phyloP scores from a whole-genome alignment of 371 early-diverging fungal genomes.

The Nosema granulosis region DNA sequence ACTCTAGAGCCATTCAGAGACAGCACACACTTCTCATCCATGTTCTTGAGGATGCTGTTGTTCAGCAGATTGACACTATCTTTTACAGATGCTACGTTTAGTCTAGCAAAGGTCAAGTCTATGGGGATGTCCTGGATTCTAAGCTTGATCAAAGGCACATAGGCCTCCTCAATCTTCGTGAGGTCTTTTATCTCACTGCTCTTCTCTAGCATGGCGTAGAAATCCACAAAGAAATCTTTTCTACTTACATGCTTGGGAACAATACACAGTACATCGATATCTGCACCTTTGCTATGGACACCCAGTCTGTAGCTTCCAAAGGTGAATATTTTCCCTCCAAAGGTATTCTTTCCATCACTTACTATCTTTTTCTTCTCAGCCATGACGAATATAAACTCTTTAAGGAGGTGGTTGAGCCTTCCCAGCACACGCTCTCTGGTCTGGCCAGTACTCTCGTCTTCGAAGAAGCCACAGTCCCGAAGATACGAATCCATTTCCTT shows the following conservation, averaged over 20 bases:
- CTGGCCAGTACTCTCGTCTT: slow-evolving; percentile 69
- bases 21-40: slow-evolving; percentile 86
- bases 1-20: slow-evolving; percentile 93
- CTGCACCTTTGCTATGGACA: slow-evolving; percentile 88
- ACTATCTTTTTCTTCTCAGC: slow-evolving; percentile 69
- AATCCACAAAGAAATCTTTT: slow-evolving; percentile 85
- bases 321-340: slow-evolving; percentile 93
- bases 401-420: slow-evolving; percentile 60
- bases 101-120: slow-evolving; percentile 86
- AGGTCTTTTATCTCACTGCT: slow-evolving; percentile 80
- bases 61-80: slow-evolving; percentile 80
- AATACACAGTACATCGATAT: slow-evolving; percentile 97
- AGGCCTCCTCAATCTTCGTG: slow-evolving; percentile 77
- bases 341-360: slow-evolving; percentile 75
- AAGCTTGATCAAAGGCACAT: slow-evolving; percentile 94
- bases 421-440: slow-evolving; percentile 68
- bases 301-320: slow-evolving; percentile 97
- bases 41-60: slow-evolving; percentile 75
- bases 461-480: slow-evolving; percentile 61
- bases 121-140: slow-evolving; percentile 71
- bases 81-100: slow-evolving; percentile 74
- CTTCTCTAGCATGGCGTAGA: slow-evolving; percentile 77
- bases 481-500: slow-evolving; percentile 57
- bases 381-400: slow-evolving; percentile 60
- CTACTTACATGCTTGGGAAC: slow-evolving; percentile 83